Evolutionary conservation across 805 yeast species (phyloP).

Genomic region (Komagataella pseudopastoris): DNA sequence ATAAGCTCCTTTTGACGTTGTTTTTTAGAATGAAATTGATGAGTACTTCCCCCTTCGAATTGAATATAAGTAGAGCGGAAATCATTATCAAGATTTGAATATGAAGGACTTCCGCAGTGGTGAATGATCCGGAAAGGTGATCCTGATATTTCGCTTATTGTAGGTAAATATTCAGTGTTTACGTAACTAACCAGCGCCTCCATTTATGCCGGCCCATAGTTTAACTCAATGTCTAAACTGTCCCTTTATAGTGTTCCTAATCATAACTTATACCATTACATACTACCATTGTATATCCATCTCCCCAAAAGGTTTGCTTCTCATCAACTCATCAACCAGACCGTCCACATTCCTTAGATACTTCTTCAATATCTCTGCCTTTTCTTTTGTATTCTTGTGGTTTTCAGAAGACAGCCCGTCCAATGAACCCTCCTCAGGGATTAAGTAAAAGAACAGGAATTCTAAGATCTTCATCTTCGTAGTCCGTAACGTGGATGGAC

Average conservation of each 20-base stretch:
- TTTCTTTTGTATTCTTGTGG: constrained; percentile 28
- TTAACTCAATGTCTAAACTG: neutral
- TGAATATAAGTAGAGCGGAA: constrained; percentile 68
- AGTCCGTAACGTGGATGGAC: constrained; percentile 27
- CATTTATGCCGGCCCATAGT: neutral
- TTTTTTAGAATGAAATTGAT: constrained; percentile 63
- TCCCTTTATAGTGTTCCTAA: neutral
- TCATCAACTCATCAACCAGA: constrained; percentile 28
- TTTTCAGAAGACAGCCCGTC: constrained; percentile 10
- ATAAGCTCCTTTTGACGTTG: constrained; percentile 62
- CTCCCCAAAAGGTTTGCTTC: constrained; percentile 34
- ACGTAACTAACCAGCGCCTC: neutral
- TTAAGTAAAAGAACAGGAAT: constrained; percentile 53
- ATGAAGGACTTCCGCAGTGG: neutral
- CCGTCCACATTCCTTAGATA: constrained; percentile 33
- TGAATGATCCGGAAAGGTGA: neutral
- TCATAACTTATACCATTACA: neutral
- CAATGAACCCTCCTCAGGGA: constrained; percentile 34
- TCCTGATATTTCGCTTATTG: neutral
- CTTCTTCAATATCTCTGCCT: constrained; percentile 25
- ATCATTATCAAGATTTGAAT: constrained; percentile 39
- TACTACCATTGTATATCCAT: constrained; percentile 31
- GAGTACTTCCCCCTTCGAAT: constrained; percentile 71
- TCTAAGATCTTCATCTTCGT: constrained; percentile 54
- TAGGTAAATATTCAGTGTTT: neutral